Base-by-base conservation (phyloP, 2,329 filamentous ascomycete genomes). In the Hypoxylon sp. region DNA sequence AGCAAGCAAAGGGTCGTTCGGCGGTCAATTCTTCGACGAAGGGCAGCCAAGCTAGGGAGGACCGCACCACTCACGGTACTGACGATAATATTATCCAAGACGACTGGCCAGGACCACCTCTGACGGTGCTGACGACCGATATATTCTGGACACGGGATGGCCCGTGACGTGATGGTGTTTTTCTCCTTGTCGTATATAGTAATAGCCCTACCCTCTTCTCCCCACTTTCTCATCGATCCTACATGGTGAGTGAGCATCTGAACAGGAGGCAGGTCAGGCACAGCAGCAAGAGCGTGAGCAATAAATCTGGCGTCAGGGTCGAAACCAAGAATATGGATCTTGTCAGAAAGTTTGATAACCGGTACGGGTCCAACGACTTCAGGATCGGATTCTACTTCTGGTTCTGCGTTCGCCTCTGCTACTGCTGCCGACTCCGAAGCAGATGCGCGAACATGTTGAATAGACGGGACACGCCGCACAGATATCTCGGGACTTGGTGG, bases 1-100 rank as follows among this genome's bases (percentile, higher is more conserved):
- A 96, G 78, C 59, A 97, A 86, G 63, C 91, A 88, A 6, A 97
- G 85, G 0, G 92, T 91, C 0, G 91, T 93, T 27, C 88, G 81
- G 2, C 85, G 81, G 45, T 86, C 84, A n/a, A 78, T 75, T 47
- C 65, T 68, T 34, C 71, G 47, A 34, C 65, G 63, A 45, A 75
- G 59, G 43, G n/a, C 3, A n/a, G 51, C n/a, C 4, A 78, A 47
- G 12, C 65, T 64, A 2, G 69, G 67, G 3, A 71, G 8, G 0
- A 72, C 23, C 2, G 71, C 69, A 14, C 48, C 32, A 3, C 68
- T 39, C 2, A 23, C 7, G 2, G 70, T 74, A 47, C 71, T 67
- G 12, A 77, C 46, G 6, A 77, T 65, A 6, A 77, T 25, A 46
- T 77, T 76, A 30, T 74, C 64, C 3, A 76, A 21, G 19, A 59